Evolutionary conservation across 495 filamentous ascomycete genomes (phyloP).

Genomic region (Halenospora varia): DNA sequence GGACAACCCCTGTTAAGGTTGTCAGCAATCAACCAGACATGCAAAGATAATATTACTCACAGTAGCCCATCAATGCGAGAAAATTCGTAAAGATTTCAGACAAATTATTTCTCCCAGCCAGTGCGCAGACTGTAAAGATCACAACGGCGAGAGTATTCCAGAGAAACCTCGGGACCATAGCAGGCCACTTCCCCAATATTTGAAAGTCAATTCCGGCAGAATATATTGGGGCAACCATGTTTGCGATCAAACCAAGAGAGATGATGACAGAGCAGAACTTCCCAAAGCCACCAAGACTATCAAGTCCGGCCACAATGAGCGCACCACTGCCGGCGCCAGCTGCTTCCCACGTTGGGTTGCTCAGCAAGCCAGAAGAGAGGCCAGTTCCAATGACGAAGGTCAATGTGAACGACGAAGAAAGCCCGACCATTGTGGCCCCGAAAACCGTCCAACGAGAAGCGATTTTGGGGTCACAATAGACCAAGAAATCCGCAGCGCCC

Average conservation of each 20-base stretch:
- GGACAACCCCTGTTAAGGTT: slow-evolving; percentile 48
- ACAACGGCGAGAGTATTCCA: slow-evolving; percentile 59
- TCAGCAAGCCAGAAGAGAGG: slow-evolving; percentile 54
- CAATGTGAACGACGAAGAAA: slow-evolving; percentile 30
- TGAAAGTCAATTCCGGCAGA: slow-evolving; percentile 67
- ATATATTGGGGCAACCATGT: slow-evolving; percentile 67
- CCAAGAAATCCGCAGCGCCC: slow-evolving; percentile 51
- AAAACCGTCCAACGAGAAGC: slow-evolving; percentile 29
- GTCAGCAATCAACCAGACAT: background rate
- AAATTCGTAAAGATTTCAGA: slow-evolving; percentile 69
- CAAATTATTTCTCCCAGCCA: slow-evolving; percentile 58
- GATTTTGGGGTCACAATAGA: slow-evolving; percentile 48
- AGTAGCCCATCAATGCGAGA: slow-evolving; percentile 67
- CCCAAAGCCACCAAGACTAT: slow-evolving; percentile 60
- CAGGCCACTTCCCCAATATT: slow-evolving; percentile 53
- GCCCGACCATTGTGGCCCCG: slow-evolving; percentile 27
- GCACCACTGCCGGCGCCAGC: slow-evolving; percentile 59
- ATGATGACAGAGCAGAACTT: slow-evolving; percentile 71
- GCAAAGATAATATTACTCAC: slow-evolving; percentile 3
- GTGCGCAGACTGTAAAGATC: slow-evolving; percentile 59
- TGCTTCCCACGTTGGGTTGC: slow-evolving; percentile 44
- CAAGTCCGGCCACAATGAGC: slow-evolving; percentile 63
- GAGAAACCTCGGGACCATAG: slow-evolving; percentile 54
- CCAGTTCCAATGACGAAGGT: slow-evolving; percentile 69
- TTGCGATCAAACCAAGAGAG: slow-evolving; percentile 67